Percentiles rank a stretch among this genome's conserved stretches.
Conservation (phyloP, 2,329 filamentous ascomycete genomes). For the Aspergillus phoenicis region DNA sequence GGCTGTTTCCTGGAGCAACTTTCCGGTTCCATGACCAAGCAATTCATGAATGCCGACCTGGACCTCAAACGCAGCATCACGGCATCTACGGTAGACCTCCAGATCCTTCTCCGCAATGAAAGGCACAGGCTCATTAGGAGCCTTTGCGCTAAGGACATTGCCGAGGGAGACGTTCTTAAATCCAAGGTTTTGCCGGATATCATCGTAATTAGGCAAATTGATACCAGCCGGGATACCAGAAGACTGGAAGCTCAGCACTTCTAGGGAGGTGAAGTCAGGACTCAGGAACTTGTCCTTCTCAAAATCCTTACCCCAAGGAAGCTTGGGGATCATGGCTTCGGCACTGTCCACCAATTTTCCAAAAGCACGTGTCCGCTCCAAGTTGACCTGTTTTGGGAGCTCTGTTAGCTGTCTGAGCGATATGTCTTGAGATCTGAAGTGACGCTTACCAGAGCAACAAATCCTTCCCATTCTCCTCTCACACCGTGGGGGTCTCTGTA, state of each 20-base stretch:
- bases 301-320: conserved; percentile 86
- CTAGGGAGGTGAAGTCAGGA: conserved; percentile 92
- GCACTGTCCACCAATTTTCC: conserved; percentile 80
- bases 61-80: conserved; percentile 87
- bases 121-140: conserved; percentile 86
- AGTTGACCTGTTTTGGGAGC: conserved; percentile 61
- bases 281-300: conserved; percentile 96
- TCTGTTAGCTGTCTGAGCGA: background rate
- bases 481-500: conserved; percentile 82
- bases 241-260: conserved; percentile 79
- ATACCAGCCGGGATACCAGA: conserved; percentile 64
- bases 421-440: background rate
- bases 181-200: conserved; percentile 63
- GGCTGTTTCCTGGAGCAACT: conserved; percentile 85
- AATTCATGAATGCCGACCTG: conserved; percentile 95
- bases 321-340: conserved; percentile 78
- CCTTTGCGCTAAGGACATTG: conserved; percentile 88
- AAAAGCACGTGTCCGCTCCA: conserved; percentile 87
- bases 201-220: conserved; percentile 61
- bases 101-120: conserved; percentile 83
- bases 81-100: conserved; percentile 76
- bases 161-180: conserved; percentile 80
- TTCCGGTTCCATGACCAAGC: conserved; percentile 85
- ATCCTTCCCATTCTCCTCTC: conserved; percentile 82
- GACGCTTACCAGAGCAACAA: conserved; percentile 63